These are phyloP conservation scores for Diplodia sapinea DNA, from an alignment of 2,329 filamentous ascomycete species.

Conservation along the genomic window DNA sequence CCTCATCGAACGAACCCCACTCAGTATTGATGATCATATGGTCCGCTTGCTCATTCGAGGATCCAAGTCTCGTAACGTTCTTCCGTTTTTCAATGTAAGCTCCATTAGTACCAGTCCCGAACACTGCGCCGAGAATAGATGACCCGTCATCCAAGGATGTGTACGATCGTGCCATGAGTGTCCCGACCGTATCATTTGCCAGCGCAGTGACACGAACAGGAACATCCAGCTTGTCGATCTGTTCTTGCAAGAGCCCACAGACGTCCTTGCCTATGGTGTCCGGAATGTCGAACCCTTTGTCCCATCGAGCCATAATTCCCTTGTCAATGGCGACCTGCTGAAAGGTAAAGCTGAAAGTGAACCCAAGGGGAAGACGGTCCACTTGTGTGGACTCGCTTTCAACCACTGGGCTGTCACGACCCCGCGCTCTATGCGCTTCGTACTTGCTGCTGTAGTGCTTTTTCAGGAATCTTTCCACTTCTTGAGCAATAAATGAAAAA, in stretches of 20 bases:
- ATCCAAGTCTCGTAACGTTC: slow-evolving; percentile 70
- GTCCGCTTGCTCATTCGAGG: background rate
- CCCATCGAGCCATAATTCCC: slow-evolving; percentile 92
- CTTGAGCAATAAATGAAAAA: slow-evolving; percentile 95
- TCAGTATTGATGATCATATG: slow-evolving; percentile 95
- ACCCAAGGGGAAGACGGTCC: slow-evolving; percentile 77
- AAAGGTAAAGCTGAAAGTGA: slow-evolving; percentile 95
- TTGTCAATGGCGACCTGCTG: slow-evolving; percentile 94
- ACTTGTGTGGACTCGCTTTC: slow-evolving; percentile 52
- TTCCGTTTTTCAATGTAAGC: slow-evolving; percentile 89
- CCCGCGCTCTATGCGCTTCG: background rate
- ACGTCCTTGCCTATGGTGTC: slow-evolving; percentile 91
- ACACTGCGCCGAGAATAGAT: slow-evolving; percentile 82
- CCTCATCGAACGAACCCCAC: slow-evolving; percentile 96
- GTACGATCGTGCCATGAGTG: slow-evolving; percentile 87
- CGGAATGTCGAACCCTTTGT: slow-evolving; percentile 93
- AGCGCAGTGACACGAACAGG: slow-evolving; percentile 84
- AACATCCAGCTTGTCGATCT: slow-evolving; percentile 73
- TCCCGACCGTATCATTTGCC: slow-evolving; percentile 94
- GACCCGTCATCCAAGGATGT: slow-evolving; percentile 73
- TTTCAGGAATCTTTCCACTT: slow-evolving; percentile 86
- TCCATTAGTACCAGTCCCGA: slow-evolving; percentile 91
- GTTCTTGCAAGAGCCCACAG: slow-evolving; percentile 83
- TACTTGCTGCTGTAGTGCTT: slow-evolving; percentile 66
- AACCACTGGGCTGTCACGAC: slow-evolving; percentile 13